Conservation (phyloP, 768 basidiomycete species). For the Coprinopsis strossmayeri region DNA sequence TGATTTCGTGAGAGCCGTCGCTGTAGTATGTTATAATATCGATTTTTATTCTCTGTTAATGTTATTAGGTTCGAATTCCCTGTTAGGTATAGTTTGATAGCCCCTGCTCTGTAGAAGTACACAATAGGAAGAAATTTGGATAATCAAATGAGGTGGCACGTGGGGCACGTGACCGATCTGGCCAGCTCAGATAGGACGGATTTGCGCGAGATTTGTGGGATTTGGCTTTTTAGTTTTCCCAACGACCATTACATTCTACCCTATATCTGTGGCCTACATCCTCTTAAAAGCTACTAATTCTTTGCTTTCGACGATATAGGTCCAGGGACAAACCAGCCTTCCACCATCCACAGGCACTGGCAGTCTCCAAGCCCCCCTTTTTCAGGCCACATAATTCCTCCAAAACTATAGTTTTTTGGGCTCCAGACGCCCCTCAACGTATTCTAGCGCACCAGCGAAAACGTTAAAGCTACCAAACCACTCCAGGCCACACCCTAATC, state of each 20-base stretch:
- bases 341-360: background rate
- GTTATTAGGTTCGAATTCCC: background rate
- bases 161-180: background rate
- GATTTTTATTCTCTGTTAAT: background rate
- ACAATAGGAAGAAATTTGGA: too few relatives aligned
- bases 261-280: conserved; percentile 10
- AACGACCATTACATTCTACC: conserved; percentile 8
- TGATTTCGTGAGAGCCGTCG: background rate
- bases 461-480: conserved; percentile 9
- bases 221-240: conserved; percentile 7
- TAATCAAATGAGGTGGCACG: background rate
- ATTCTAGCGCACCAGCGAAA: conserved; percentile 20
- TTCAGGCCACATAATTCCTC: conserved; percentile 5
- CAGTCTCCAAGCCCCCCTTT: background rate
- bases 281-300: conserved; percentile 3
- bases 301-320: conserved; percentile 2
- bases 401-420: conserved; percentile 4
- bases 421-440: conserved; percentile 11
- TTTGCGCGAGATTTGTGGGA: conserved; percentile 1
- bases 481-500: conserved; percentile 50
- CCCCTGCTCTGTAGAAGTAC: too few relatives aligned
- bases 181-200: conserved; percentile 9
- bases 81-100: background rate
- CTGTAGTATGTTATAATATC: background rate
- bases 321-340: too few relatives aligned